Percentiles rank a stretch among this genome's conserved stretches.
Conservation (phyloP, 768 basidiomycete genomes). For the Leucogyrophana mollusca region DNA sequence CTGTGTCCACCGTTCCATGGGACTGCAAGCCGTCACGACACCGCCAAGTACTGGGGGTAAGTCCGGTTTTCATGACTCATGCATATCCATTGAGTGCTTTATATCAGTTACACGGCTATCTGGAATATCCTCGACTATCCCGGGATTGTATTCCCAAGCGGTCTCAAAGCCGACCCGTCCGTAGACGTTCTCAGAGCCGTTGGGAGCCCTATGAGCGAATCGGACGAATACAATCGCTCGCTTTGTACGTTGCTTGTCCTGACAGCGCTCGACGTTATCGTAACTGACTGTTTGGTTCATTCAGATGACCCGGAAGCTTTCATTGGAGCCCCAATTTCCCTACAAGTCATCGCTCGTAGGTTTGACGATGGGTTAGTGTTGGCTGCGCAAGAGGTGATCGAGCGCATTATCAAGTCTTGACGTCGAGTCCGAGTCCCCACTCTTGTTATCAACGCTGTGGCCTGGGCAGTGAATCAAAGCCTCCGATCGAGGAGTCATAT, state of each 20-base stretch:
- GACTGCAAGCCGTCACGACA: conserved; percentile 35
- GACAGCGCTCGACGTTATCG: background rate
- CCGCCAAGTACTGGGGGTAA: conserved; percentile 35
- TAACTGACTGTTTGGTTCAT: too few relatives aligned
- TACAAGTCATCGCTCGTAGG: conserved; percentile 22
- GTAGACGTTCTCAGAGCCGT: conserved; percentile 17
- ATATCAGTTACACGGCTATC: conserved; percentile 35
- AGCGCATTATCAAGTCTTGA: conserved; percentile 17
- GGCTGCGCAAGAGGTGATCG: conserved; percentile 22
- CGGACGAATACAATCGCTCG: conserved; percentile 16
- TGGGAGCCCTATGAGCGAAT: conserved; percentile 13
- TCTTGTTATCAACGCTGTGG: too few relatives aligned
- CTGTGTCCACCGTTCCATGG: conserved; percentile 34
- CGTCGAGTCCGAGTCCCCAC: too few relatives aligned
- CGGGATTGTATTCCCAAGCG: conserved; percentile 42
- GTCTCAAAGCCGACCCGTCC: conserved; percentile 28
- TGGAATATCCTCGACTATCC: conserved; percentile 48
- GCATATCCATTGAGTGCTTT: background rate
- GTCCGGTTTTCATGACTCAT: background rate
- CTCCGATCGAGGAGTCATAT: too few relatives aligned
- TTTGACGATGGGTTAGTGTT: conserved; percentile 27
- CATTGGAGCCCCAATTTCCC: conserved; percentile 15
- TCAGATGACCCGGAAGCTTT: conserved; percentile 20
- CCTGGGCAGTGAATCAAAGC: too few relatives aligned
- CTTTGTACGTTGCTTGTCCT: conserved; percentile 16